Conservation (phyloP, 1,284 basidiomycete species). For the Earliella scabrosa region DNA sequence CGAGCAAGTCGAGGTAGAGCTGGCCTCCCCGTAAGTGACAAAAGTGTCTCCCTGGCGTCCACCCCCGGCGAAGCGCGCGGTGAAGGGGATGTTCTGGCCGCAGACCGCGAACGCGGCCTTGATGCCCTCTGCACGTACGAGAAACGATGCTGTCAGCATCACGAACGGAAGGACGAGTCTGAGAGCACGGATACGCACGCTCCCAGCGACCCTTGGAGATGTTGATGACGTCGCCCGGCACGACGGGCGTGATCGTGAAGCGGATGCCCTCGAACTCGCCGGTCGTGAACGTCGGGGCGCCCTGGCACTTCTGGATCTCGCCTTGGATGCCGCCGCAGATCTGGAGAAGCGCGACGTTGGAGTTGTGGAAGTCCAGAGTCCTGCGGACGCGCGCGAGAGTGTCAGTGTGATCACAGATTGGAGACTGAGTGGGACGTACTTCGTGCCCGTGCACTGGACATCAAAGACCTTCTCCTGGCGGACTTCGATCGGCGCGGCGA, state of each 20-base stretch:
- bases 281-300: conserved; percentile 33
- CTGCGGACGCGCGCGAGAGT: conserved; percentile 11
- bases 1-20: too few species aligned
- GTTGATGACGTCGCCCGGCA: conserved; percentile 35
- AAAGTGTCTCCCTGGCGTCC: conserved; percentile 34
- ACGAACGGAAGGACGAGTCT: neutral
- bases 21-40: conserved; percentile 22
- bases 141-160: neutral
- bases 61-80: conserved; percentile 35
- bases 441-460: conserved; percentile 27
- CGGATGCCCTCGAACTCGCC: conserved; percentile 32
- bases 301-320: conserved; percentile 37
- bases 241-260: conserved; percentile 35
- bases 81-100: conserved; percentile 36
- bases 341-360: conserved; percentile 37
- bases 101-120: conserved; percentile 35
- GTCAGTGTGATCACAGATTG: neutral
- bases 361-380: conserved; percentile 36
- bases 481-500: conserved; percentile 29
- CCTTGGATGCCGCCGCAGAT: conserved; percentile 40
- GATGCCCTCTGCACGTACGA: conserved; percentile 33
- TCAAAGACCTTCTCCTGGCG: conserved; percentile 32
- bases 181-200: conserved; percentile 17
- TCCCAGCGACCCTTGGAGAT: conserved; percentile 42
- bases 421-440: conserved; percentile 1